A percentile compares a stretch with the other conserved stretches of the same genome.
Conservation (phyloP, 805 yeast species). For the Lachancea kluyveri region DNA sequence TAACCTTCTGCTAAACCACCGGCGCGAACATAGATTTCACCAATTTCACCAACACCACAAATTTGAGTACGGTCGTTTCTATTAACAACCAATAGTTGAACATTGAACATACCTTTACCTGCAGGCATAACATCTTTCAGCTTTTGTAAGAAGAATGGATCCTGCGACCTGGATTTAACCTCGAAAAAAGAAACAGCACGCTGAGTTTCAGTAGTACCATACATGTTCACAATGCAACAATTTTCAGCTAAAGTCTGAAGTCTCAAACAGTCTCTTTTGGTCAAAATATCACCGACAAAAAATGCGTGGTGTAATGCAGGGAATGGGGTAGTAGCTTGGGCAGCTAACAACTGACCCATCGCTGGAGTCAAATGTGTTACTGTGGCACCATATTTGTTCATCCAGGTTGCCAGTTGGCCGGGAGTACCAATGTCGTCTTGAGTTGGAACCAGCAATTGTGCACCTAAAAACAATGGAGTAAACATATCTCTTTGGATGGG, state of each 20-base stretch:
- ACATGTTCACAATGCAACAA: slow-evolving; percentile 91
- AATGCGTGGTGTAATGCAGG: slow-evolving; percentile 90
- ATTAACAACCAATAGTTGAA: slow-evolving; percentile 89
- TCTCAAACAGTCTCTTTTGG: slow-evolving; percentile 94
- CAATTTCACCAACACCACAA: slow-evolving; percentile 98
- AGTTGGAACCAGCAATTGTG: slow-evolving; percentile 87
- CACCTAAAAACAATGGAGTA: slow-evolving; percentile 95
- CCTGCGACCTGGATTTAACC: slow-evolving; percentile 64
- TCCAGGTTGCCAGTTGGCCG: slow-evolving; percentile 96
- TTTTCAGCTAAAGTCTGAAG: slow-evolving; percentile 89
- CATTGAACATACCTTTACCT: slow-evolving; percentile 95
- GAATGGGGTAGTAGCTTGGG: slow-evolving; percentile 86
- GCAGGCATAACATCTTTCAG: slow-evolving; percentile 98
- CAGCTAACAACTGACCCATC: slow-evolving; percentile 95
- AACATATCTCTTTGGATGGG: slow-evolving; percentile 99
- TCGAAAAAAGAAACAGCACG: slow-evolving; percentile 94
- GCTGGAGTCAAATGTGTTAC: slow-evolving; percentile 99
- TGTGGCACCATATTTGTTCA: slow-evolving; percentile 83
- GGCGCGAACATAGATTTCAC: slow-evolving; percentile 97
- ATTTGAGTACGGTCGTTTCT: slow-evolving; percentile 81
- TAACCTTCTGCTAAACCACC: slow-evolving; percentile 97
- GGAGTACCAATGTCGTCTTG: slow-evolving; percentile 98
- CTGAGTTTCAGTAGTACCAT: slow-evolving; percentile 99
- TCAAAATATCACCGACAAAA: slow-evolving; percentile 95
- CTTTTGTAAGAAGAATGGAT: slow-evolving; percentile 67